A percentile compares a stretch with the other conserved stretches of the same genome.
Evolutionary conservation across 495 filamentous ascomycete genomes (phyloP).

Genomic region (Clavariopsis aquatica): DNA sequence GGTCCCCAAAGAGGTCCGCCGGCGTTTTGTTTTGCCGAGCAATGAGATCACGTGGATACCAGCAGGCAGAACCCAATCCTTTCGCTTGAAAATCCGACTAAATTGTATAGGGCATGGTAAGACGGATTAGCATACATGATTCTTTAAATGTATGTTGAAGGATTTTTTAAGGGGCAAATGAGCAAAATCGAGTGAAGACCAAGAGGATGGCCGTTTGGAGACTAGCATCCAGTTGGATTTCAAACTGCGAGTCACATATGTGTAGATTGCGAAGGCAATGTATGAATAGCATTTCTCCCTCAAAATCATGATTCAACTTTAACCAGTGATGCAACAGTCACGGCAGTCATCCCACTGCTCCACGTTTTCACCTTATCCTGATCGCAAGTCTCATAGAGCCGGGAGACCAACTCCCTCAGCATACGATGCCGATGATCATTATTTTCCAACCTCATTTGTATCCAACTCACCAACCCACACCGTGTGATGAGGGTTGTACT

Average conservation of each 20-base stretch:
- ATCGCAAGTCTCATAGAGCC: slow-evolving; percentile 72
- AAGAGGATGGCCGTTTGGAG: too few relatives aligned
- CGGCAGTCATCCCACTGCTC: slow-evolving; percentile 50
- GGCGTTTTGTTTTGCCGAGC: neutral
- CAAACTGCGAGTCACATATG: too few relatives aligned
- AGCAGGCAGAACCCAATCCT: neutral
- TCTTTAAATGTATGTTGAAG: too few relatives aligned
- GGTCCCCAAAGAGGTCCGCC: neutral
- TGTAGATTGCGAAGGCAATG: too few relatives aligned
- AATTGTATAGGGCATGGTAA: too few relatives aligned
- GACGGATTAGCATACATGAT: too few relatives aligned
- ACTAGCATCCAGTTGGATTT: too few relatives aligned
- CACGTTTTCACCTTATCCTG: slow-evolving; percentile 64
- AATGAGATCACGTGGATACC: neutral
- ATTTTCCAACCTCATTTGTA: slow-evolving; percentile 52
- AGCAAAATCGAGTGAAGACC: too few relatives aligned
- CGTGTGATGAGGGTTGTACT: slow-evolving; percentile 85
- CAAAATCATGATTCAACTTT: neutral
- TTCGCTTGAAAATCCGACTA: too few relatives aligned
- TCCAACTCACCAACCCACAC: slow-evolving; percentile 79
- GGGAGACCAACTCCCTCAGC: slow-evolving; percentile 59
- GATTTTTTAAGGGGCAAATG: too few relatives aligned
- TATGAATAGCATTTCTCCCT: too few relatives aligned
- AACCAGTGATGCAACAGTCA: slow-evolving; percentile 9
- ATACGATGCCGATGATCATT: slow-evolving; percentile 56